Evolutionary conservation across 176 grass and related monocot genomes (phyloP), one percentile per base, ranked within the genome.

Genomic region (Alopecurus myosuroides): DNA sequence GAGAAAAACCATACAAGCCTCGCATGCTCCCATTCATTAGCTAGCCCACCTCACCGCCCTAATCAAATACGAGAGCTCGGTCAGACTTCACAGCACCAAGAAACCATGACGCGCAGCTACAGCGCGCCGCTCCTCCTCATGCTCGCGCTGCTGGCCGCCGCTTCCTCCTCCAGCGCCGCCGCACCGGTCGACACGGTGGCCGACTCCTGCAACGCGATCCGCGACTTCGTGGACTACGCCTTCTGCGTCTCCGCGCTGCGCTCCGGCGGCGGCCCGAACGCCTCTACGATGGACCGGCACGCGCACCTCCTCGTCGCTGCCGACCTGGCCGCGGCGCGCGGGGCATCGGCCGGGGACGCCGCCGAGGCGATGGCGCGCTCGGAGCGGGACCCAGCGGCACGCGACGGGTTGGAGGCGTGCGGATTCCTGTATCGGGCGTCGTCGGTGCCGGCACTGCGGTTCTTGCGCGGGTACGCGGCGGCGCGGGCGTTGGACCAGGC

Each of bases 241-340:
- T 86, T 87, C 77, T 81, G 71, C 85, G 31, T 42, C 13, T 17
- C 81, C 4, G 82, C 74, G 56, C 85, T 89, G 9, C 77, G 81
- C 3, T 60, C 88, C 29, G 44, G 42, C 44, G 60, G 49, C 44
- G 71, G 44, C 1, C 52, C 85, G 0, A 33, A 18, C 6, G 77
- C 77, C 0, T 48, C 77, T 10, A 0, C 55, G 15, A n/a, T 77
- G 6, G 80, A 78, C 70, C 77, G 78, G 2, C 82, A 71, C 45
- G 91, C 50, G 13, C 88, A 84, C 77, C 88, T 93, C 30, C 87
- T 92, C 35, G 36, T 70, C n/a, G 88, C 84, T 0, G 66, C 57
- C 2, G 77, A 85, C 84, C 84, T 93, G 0, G 88, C 88, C 8
- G 88, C 72, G 6, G 52, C 77, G 31, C 53, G 62, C 30, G 88